phyloP scores from a whole-genome alignment of 2,329 filamentous ascomycete genomes.

The Botrytis cinerea region DNA sequence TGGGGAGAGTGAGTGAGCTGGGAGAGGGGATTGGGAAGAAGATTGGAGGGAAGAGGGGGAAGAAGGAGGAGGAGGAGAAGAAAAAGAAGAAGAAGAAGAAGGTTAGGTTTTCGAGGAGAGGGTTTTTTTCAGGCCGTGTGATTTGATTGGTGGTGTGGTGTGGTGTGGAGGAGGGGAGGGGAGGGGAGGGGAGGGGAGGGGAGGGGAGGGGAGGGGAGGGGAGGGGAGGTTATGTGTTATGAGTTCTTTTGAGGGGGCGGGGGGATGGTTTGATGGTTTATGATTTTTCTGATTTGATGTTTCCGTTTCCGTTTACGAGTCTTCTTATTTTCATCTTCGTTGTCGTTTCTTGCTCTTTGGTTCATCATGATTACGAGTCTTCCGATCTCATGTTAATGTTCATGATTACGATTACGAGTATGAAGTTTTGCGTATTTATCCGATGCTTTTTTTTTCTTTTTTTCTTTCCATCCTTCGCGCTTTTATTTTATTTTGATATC shows the following conservation, averaged over 20 bases:
- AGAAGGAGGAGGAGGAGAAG: neutral
- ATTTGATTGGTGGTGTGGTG: neutral
- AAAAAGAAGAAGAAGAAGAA: conserved; percentile 13
- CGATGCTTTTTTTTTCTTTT: too few relatives aligned
- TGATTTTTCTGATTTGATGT: conserved; percentile 1
- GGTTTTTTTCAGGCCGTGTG: neutral
- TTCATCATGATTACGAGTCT: too few relatives aligned
- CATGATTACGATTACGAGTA: too few relatives aligned
- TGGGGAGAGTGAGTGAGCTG: neutral
- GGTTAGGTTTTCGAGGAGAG: conserved; percentile 14
- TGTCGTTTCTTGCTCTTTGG: neutral
- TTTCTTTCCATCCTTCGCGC: too few relatives aligned
- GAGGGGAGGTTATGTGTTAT: neutral
- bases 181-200: neutral
- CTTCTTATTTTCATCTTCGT: neutral
- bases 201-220: neutral
- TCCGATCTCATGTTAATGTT: too few relatives aligned
- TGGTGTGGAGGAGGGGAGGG: neutral
- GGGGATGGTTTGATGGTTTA: neutral
- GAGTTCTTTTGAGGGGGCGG: neutral
- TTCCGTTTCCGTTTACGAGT: neutral
- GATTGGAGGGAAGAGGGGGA: neutral
- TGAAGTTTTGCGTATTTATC: too few relatives aligned
- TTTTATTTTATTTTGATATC: too few relatives aligned
- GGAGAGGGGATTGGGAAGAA: neutral